These are phyloP conservation scores for Dothidotthia symphoricarpi DNA, from an alignment of 2,329 filamentous ascomycete species.

Conservation along the genomic window DNA sequence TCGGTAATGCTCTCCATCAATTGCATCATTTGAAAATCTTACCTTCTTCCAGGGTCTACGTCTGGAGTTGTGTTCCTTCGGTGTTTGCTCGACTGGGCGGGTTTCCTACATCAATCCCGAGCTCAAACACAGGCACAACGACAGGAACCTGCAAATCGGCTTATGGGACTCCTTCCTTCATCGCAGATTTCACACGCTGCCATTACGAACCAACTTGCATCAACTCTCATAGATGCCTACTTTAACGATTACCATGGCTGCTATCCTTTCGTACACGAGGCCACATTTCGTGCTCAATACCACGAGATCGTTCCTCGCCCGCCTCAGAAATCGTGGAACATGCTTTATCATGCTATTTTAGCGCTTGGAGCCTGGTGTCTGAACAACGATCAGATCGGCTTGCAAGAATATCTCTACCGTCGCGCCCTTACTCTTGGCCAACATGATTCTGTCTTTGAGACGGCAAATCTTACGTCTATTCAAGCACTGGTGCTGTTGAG, in stretches of 20 bases:
- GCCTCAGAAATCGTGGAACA: constrained; percentile 22
- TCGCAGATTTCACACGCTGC: constrained; percentile 24
- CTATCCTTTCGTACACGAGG: constrained; percentile 29
- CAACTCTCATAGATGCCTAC: constrained; percentile 24
- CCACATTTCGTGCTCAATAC: constrained; percentile 27
- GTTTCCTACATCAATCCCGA: constrained; percentile 24
- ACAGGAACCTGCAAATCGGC: constrained; percentile 10
- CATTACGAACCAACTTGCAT: constrained; percentile 19
- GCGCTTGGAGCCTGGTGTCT: constrained; percentile 25
- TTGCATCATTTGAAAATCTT: not conserved
- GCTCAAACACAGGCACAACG: constrained; percentile 10
- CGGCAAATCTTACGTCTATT: constrained; percentile 22
- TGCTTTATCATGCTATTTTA: constrained; percentile 25
- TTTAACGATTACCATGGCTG: constrained; percentile 26
- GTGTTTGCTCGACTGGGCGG: constrained; percentile 27
- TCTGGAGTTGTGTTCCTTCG: constrained; percentile 27
- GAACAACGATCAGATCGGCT: constrained; percentile 22
- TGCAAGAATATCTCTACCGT: constrained; percentile 27
- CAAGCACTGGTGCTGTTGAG: constrained; percentile 26
- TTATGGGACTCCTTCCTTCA: constrained; percentile 18
- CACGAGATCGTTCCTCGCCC: constrained; percentile 26
- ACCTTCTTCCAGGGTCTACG: constrained; percentile 16
- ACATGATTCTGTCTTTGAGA: constrained; percentile 27
- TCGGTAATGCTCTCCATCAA: constrained; percentile 9
- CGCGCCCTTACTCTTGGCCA: constrained; percentile 25